A percentile compares a stretch with the other conserved stretches of the same genome.
These are phyloP conservation scores for Crucihimalaya himalaica DNA, from an alignment of 345 rosid genomes.

Conservation along the genomic window DNA sequence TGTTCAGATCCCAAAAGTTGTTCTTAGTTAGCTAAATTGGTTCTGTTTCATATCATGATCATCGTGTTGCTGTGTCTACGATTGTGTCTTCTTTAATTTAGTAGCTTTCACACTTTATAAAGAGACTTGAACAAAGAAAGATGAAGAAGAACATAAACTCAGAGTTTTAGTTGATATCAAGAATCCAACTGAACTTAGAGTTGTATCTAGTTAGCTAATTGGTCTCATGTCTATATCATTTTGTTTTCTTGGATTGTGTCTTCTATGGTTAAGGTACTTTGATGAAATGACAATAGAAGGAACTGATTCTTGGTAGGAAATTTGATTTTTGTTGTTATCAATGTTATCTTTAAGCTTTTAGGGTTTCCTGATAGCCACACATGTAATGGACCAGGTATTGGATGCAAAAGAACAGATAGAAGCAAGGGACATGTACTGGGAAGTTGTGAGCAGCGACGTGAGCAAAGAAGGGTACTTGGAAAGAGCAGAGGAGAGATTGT, in stretches of 20 bases:
- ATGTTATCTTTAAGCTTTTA: neutral
- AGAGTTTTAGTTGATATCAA: neutral
- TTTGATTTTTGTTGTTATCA: neutral
- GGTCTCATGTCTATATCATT: neutral
- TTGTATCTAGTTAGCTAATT: neutral
- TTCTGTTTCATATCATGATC: constrained; percentile 2
- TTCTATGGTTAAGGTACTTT: constrained; percentile 2
- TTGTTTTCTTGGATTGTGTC: neutral
- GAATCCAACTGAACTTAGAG: neutral
- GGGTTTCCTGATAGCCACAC: neutral
- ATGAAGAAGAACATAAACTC: neutral
- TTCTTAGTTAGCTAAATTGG: neutral
- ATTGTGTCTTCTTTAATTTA: neutral
- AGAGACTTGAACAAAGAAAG: neutral
- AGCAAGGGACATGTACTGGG: constrained; percentile 78
- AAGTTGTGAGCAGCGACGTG: constrained; percentile 59
- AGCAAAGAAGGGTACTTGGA: constrained; percentile 49
- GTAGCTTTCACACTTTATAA: constrained; percentile 1
- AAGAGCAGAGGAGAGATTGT: constrained; percentile 53
- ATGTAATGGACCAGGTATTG: constrained; percentile 44
- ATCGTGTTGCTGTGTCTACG: neutral
- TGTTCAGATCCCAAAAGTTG: neutral
- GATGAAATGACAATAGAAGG: neutral
- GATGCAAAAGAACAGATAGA: constrained; percentile 57
- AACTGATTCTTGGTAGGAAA: neutral